Evolutionary conservation across 2,329 filamentous ascomycete genomes (phyloP), one percentile per base, ranked within the genome.

Genomic region (Albifimbria verrucaria): DNA sequence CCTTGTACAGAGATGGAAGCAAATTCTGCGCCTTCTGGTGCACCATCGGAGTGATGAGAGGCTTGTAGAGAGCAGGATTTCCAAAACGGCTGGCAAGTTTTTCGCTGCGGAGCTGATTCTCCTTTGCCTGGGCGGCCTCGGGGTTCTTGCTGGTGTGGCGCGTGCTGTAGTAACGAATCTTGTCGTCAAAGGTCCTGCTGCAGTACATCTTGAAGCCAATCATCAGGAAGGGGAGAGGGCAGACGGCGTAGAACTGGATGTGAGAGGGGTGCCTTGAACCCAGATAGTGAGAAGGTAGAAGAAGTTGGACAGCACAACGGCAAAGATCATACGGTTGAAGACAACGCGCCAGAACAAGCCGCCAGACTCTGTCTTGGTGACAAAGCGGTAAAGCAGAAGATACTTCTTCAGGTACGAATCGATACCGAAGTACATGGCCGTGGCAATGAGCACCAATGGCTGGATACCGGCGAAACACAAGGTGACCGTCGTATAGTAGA

Each of bases 401-500:
- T 99, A 99, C 73, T 97, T 97, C 80, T 96, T 97, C 66, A 97
- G 78, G 72, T 88, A 90, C 4, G 87, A 86, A 68, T 99, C 94
- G 49, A 99, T 77, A 49, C 77, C 75, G 69, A 97, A 97, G 77
- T 97, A 99, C 25, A 97, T 73, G 2, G 92, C 92, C 1, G 90
- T 91, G 39, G 95, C 89, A 0, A 90, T 86, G 7, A 99, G 79
- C 2, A 94, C 88, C 22, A 97, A 79, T 0, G 94, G 94, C 70
- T 97, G 94, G 50, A 97, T 79, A 2, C 86, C 85, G 2, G 88
- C 86, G 65, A 94, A 97, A 63, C 87, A 91, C 17, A 99, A 77
- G 0, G 91, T 88, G 26, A 97, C 89, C 0, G 93, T 97, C 22
- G 89, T 80, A 74, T 97, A 99, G 73, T 90, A 99, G 25, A 97